Conservation (phyloP, 352 stramenopile species). For the Phytophthora rubi region DNA sequence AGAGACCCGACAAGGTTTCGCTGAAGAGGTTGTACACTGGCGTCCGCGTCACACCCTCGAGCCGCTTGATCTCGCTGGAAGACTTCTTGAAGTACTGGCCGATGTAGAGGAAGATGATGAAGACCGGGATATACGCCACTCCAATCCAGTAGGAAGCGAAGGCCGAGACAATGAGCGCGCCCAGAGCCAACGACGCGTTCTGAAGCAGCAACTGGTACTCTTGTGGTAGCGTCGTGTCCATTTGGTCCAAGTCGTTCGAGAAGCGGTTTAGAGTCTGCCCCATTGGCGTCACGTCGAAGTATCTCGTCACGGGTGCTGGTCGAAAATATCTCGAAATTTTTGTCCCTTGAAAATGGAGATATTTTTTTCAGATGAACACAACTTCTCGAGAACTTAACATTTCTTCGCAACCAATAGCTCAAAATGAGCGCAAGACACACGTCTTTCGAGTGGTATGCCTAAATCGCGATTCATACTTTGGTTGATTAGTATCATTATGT, state of each 20-base stretch:
- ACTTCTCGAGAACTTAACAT: too few species aligned
- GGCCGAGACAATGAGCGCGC: constrained; percentile 43
- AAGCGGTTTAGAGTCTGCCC: constrained; percentile 69
- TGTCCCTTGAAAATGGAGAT: too few species aligned
- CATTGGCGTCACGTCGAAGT: constrained; percentile 70
- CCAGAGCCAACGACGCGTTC: constrained; percentile 36
- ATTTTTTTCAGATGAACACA: too few species aligned
- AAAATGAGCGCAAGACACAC: too few species aligned
- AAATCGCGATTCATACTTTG: too few species aligned
- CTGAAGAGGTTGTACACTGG: constrained; percentile 94
- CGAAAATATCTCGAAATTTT: too few species aligned
- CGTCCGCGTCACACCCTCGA: constrained; percentile 87
- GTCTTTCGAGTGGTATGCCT: too few species aligned
- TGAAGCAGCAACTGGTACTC: constrained; percentile 53
- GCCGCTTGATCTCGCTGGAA: constrained; percentile 90
- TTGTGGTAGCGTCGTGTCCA: constrained; percentile 48
- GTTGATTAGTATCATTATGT: too few species aligned
- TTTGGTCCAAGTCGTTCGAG: constrained; percentile 60
- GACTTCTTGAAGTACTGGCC: constrained; percentile 89
- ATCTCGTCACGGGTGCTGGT: constrained; percentile 54
- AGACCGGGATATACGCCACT: constrained; percentile 64
- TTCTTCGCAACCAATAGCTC: too few species aligned
- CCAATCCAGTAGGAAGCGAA: constrained; percentile 49
- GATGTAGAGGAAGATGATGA: constrained; percentile 56
- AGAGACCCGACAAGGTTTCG: constrained; percentile 92